Conservation (phyloP, 2,329 filamentous ascomycete species). For the Cladosporium velox region DNA sequence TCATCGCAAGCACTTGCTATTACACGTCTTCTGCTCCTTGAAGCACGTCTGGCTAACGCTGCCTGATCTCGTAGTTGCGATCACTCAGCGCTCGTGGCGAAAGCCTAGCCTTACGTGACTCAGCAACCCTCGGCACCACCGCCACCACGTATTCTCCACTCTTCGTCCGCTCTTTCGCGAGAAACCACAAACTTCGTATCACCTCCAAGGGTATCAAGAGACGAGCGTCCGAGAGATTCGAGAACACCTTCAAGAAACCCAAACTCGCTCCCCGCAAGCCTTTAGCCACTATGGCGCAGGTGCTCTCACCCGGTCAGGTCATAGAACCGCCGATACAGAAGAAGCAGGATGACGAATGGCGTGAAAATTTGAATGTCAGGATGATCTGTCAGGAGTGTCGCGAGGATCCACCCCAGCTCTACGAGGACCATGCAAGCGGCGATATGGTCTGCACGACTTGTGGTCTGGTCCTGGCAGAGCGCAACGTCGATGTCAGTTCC, state of each 20-base stretch:
- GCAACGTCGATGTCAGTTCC: constrained; percentile 91
- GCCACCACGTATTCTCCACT: constrained; percentile 65
- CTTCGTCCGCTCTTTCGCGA: constrained; percentile 58
- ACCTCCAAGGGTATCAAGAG: constrained; percentile 49
- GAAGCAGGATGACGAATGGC: constrained; percentile 56
- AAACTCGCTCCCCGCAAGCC: constrained; percentile 33
- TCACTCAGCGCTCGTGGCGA: constrained; percentile 19
- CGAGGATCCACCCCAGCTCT: constrained; percentile 85
- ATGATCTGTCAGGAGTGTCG: constrained; percentile 89
- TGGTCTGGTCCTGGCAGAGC: constrained; percentile 84
- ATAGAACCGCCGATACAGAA: constrained; percentile 39
- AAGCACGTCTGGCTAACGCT: constrained; percentile 16
- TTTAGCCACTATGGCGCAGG: constrained; percentile 37
- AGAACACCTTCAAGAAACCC: constrained; percentile 28
- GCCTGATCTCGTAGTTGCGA: constrained; percentile 19
- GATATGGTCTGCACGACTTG: constrained; percentile 93
- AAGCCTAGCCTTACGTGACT: constrained; percentile 21
- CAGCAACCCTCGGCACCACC: constrained; percentile 25
- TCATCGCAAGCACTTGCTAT: constrained; percentile 14
- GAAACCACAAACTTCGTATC: constrained; percentile 49
- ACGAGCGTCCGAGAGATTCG: constrained; percentile 43
- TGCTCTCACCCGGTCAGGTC: constrained; percentile 49
- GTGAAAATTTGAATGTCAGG: constrained; percentile 82
- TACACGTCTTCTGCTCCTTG: constrained; percentile 12
- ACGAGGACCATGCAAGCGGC: constrained; percentile 88